A percentile compares a stretch with the other conserved stretches of the same genome.
phyloP scores from a whole-genome alignment of 2,329 filamentous ascomycete species.

The Amylocarpus encephaloides region DNA sequence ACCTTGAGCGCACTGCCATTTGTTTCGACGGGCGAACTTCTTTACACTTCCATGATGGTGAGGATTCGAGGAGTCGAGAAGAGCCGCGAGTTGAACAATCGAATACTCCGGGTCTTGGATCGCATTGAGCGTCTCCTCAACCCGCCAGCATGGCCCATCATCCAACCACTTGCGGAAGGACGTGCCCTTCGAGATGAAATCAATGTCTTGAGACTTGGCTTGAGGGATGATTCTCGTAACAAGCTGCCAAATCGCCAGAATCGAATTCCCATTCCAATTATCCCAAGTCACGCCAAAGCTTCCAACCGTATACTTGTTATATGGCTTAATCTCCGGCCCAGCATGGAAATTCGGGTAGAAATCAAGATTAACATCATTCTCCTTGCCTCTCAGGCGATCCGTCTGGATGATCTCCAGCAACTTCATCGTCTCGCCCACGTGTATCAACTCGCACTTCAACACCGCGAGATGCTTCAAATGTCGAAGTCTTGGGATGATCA shows the following conservation, averaged over 20 bases:
- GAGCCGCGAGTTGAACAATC: constrained; percentile 9
- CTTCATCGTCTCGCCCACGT: constrained; percentile 19
- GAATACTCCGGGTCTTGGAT: constrained; percentile 6
- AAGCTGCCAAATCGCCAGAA: constrained; percentile 23
- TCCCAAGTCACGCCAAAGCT: constrained; percentile 27
- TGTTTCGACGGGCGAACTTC: background rate
- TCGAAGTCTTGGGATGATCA: constrained; percentile 25
- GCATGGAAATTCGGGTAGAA: constrained; percentile 26
- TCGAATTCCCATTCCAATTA: constrained; percentile 16
- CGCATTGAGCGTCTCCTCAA: constrained; percentile 16
- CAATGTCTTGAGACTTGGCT: constrained; percentile 18
- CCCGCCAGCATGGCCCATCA: constrained; percentile 19
- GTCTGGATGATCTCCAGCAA: constrained; percentile 24
- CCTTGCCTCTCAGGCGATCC: constrained; percentile 15
- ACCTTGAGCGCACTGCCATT: constrained; percentile 8
- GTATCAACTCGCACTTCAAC: constrained; percentile 27
- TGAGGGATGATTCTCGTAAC: constrained; percentile 12
- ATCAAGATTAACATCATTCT: constrained; percentile 22
- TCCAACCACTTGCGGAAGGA: constrained; percentile 26
- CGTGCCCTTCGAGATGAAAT: constrained; percentile 13
- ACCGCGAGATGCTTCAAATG: constrained; percentile 24
- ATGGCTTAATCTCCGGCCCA: constrained; percentile 10
- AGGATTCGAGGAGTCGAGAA: constrained; percentile 13
- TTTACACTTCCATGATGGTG: constrained; percentile 6
- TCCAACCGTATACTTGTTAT: constrained; percentile 4